Evolutionary conservation across 2,329 filamentous ascomycete genomes (phyloP).

Genomic region (Aspergillus sp.): DNA sequence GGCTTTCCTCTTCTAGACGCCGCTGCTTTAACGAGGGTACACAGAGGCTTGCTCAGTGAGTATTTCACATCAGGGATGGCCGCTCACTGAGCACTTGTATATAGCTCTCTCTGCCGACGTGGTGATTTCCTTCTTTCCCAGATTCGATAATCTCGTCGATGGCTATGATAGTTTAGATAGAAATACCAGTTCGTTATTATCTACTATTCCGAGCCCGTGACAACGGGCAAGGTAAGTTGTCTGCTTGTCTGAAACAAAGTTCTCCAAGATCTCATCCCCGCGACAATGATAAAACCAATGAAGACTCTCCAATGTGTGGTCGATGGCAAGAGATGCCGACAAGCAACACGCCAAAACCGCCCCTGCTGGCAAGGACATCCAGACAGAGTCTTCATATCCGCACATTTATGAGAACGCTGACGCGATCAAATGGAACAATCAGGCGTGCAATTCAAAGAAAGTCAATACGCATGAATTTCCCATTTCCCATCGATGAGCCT

Average conservation of each 20-base stretch:
- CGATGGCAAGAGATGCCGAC: not conserved
- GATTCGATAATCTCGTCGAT: too few relatives aligned
- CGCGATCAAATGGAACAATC: not conserved
- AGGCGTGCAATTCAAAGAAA: not conserved
- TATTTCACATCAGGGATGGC: too few relatives aligned
- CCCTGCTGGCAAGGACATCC: not conserved
- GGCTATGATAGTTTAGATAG: too few relatives aligned
- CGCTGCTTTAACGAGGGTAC: too few relatives aligned
- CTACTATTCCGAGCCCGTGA: too few relatives aligned
- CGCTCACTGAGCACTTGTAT: too few relatives aligned
- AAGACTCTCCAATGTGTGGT: not conserved
- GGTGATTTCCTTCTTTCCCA: too few relatives aligned
- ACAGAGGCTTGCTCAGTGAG: too few relatives aligned
- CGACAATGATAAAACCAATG: not conserved
- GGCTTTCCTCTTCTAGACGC: too few relatives aligned
- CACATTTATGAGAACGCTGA: not conserved
- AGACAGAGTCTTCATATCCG: not conserved
- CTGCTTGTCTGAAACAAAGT: not conserved
- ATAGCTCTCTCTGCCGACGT: too few relatives aligned
- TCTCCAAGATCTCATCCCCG: not conserved
- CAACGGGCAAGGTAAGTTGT: not conserved
- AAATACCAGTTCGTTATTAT: too few relatives aligned
- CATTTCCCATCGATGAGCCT: not conserved
- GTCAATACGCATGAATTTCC: not conserved
- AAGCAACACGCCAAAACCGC: not conserved